Evolutionary conservation across 2,329 filamentous ascomycete species (phyloP), one percentile per base, ranked within the genome.

Genomic region (Purpureocillium lavendulum): DNA sequence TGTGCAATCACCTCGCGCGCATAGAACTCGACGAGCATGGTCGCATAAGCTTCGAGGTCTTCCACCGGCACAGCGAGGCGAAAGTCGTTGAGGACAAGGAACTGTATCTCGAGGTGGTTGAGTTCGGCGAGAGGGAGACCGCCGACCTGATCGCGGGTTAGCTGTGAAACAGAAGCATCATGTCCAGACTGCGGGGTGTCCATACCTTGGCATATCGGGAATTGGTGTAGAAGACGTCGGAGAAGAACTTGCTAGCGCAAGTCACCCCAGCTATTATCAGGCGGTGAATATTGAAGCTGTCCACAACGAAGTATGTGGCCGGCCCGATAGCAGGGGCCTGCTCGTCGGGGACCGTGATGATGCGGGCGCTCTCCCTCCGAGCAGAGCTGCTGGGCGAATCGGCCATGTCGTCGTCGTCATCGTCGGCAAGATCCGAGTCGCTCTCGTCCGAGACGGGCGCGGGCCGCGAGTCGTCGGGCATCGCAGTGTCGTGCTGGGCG

Each of bases 191-290:
- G 29, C 7, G 29, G 29, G 12, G 11, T 30, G 12, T 7, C n/a
- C 11, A 13, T 14, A 95, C 92, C 84, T 97, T 98, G 44, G 92
- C 92, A 61, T 98, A 98, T 80, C 92, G 79, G 40, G 92, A 97
- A 63, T 98, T 98, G 9, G 92, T 98, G 60, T 97, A 98, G 55
- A 98, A 98, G 31, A 97, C 90, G 65, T 98, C 78, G 5, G 90
- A 97, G 65, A 98, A 98, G 72, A 97, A 98, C 64, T 98, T 98
- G 76, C 90, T 97, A 5, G 92, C 89, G 62, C 92, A 97, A 3
- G 92, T 98, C 33, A 98, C 92, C 29, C 90, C 92, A 2, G 92
- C 87, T 58, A 98, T 98, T 40, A 97, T 89, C 40, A 98, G 70
- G 40, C 92, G 82, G 59, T 98, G 92, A 47, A 98, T 97, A 64